Evolutionary conservation across 106 monocot genomes (phyloP), one percentile per base, ranked within the genome.

Genomic region (Chionographis japonica): DNA sequence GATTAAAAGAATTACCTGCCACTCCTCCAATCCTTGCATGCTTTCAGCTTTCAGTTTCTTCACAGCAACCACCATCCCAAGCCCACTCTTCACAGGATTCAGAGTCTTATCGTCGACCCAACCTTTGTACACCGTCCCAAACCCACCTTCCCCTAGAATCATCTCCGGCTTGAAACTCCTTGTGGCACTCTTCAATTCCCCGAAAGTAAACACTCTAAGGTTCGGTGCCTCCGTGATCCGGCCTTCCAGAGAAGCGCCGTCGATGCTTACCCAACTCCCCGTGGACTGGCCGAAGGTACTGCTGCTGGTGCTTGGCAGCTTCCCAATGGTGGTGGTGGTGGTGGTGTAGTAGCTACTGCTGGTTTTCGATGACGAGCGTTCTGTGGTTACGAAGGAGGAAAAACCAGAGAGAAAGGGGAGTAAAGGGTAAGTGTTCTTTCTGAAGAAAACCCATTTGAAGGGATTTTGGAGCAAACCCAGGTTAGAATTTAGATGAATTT

Each of bases 111-210:
- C 86, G 12, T 86, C 86, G 8, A 86, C 75, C 78, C 78, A 86
- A 61, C 86, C 86, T 58, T 86, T 86, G 68, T 69, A 86, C 8
- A 86, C 86, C 63, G 16, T 86, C 39, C 86, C 86, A 56, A 86
- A 86, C 17, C 86, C 86, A 16, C 86, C 86, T 66, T 86, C 79
- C 7, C 86, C 86, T 3, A 86, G 79, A 36, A 86, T 68, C 1
- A 54, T 79, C 0, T 86, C 86, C 9, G 82, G 61, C 72, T 67
- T 86, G 52, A 86, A 86, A 69, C 73, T 79, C 66, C 60, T 82
- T 2, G 86, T 86, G 6, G 82, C 79, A 3, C 58, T 69, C 72
- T 54, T 86, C 64, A 86, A 46, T 46, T 86, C 86, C 0, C 60
- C 55, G 27, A 76, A 86, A 8, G 78, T 79, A 39, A 65, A 86